Conservation (phyloP, 257 asterid species). For the Plectranthus barbatus region DNA sequence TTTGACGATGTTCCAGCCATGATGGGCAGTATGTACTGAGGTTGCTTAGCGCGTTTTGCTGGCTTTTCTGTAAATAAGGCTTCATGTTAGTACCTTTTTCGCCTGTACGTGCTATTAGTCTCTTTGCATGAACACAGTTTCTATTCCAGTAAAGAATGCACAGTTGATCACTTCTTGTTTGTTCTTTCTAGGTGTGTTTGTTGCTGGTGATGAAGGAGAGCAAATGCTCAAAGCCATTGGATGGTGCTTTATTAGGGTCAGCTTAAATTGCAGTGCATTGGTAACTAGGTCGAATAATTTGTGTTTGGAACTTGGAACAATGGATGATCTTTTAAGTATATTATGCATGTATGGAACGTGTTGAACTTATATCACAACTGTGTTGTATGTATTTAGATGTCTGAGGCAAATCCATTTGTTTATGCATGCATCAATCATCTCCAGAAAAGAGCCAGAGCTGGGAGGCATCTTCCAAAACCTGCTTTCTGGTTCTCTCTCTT, state of each 20-base stretch:
- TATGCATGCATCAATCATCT: constrained; percentile 4
- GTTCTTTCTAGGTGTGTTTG: constrained; percentile 35
- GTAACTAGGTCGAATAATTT: constrained; percentile 32
- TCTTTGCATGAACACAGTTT: neutral
- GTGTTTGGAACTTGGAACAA: constrained; percentile 13
- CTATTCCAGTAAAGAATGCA: neutral
- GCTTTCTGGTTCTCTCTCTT: neutral
- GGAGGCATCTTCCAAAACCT: too few relatives aligned
- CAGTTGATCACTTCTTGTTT: constrained; percentile 8
- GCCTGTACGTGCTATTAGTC: neutral
- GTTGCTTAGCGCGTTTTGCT: neutral
- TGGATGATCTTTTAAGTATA: neutral
- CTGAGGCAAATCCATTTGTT: neutral
- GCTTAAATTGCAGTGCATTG: constrained; percentile 27
- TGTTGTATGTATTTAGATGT: neutral
- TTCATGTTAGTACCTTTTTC: constrained; percentile 39
- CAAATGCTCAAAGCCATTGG: constrained; percentile 42
- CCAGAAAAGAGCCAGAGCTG: neutral
- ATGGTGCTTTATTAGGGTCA: constrained; percentile 25
- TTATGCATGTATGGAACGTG: constrained; percentile 14
- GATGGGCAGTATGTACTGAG: constrained; percentile 50
- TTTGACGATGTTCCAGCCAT: constrained; percentile 43
- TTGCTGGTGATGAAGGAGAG: constrained; percentile 22
- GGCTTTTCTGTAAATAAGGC: constrained; percentile 65
- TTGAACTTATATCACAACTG: too few relatives aligned